These are phyloP conservation scores for Dalbergia oliveri DNA, from an alignment of 306 rosid species.

Conservation along the genomic window DNA sequence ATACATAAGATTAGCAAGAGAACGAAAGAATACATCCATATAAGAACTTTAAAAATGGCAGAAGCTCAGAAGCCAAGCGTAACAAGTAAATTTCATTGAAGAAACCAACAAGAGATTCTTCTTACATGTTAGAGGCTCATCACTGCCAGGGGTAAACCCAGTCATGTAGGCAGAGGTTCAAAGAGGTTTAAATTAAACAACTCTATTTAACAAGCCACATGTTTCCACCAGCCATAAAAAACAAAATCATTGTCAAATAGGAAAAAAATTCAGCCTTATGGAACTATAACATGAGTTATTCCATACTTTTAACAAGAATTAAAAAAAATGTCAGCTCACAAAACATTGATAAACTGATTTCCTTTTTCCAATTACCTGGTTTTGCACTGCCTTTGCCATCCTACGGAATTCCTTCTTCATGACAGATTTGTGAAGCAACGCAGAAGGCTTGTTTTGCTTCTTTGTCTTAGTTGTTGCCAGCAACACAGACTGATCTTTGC, in stretches of 20 bases:
- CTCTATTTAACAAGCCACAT: too few species aligned
- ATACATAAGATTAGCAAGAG: neutral
- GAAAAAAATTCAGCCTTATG: neutral
- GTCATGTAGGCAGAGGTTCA: neutral
- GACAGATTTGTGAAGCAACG: constrained; percentile 83
- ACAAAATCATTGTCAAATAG: too few species aligned
- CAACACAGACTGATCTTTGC: constrained; percentile 79
- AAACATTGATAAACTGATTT: neutral
- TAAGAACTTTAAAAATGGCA: neutral
- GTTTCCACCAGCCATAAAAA: too few species aligned
- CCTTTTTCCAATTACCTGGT: constrained; percentile 63
- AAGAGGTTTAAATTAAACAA: neutral
- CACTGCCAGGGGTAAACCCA: constrained; percentile 41
- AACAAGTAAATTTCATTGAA: constrained; percentile 60
- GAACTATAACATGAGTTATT: neutral
- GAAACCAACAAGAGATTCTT: constrained; percentile 42
- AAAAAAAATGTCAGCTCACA: neutral
- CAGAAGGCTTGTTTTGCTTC: constrained; percentile 90
- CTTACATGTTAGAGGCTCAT: constrained; percentile 64
- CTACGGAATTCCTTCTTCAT: constrained; percentile 90
- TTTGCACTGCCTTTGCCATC: constrained; percentile 79
- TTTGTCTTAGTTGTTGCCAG: constrained; percentile 87
- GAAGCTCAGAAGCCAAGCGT: constrained; percentile 77
- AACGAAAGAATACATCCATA: neutral
- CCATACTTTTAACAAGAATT: neutral